Evolutionary conservation across 1,284 basidiomycete genomes (phyloP).

Genomic region (Malassezia yamatoensis): DNA sequence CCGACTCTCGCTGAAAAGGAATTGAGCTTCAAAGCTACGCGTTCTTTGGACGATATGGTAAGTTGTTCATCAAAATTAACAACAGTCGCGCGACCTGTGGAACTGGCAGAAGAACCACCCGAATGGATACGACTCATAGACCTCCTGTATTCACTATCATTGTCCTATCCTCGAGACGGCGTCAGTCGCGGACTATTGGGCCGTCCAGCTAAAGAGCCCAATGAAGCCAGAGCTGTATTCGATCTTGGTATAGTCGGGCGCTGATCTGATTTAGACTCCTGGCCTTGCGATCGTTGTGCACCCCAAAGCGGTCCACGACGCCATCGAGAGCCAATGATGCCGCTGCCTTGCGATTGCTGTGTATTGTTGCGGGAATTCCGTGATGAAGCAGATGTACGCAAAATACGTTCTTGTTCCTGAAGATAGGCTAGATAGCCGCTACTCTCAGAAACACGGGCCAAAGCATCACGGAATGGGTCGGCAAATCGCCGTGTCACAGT

Average conservation of each 20-base stretch:
- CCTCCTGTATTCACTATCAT: not conserved
- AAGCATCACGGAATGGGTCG: constrained; percentile 39
- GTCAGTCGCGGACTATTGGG: not conserved
- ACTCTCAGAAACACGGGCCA: constrained; percentile 27
- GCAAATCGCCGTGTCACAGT: constrained; percentile 38
- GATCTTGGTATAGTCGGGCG: not conserved
- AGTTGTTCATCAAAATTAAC: not conserved
- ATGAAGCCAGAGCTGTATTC: not conserved
- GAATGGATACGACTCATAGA: constrained; percentile 40
- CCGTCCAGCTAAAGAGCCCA: not conserved
- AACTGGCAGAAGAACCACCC: constrained; percentile 50
- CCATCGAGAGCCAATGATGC: no score
- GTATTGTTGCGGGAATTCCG: no score
- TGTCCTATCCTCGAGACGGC: not conserved
- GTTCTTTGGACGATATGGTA: constrained; percentile 35
- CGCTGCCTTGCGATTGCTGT: no score
- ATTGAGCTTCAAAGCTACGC: constrained; percentile 77
- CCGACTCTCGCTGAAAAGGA: constrained; percentile 83
- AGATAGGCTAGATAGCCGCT: constrained; percentile 18
- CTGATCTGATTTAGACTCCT: not conserved
- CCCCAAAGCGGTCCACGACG: no score
- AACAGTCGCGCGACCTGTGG: constrained; percentile 35
- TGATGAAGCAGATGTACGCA: no score
- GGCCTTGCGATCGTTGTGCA: no score
- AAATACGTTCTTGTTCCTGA: not conserved